Conservation (phyloP, 2,329 filamentous ascomycete species). For the Trichoderma arundinaceum region DNA sequence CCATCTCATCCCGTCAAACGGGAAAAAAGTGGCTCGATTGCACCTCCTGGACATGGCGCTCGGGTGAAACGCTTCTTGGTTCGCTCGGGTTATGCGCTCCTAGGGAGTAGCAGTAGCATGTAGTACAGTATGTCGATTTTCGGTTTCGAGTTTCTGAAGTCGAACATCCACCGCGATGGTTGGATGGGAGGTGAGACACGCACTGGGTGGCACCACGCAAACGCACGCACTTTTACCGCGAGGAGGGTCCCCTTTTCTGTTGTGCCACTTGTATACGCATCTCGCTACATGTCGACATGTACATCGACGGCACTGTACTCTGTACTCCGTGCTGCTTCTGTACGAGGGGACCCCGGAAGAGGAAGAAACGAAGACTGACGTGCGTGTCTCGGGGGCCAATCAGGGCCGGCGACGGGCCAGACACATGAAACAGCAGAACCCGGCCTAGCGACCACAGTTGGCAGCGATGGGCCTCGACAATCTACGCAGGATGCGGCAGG, state of each 20-base stretch:
- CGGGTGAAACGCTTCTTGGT: conserved; percentile 16
- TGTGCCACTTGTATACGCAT: too few relatives aligned
- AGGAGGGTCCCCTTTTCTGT: too few relatives aligned
- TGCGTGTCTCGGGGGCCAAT: conserved; percentile 16
- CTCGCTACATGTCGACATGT: too few relatives aligned
- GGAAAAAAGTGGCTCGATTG: conserved; percentile 17
- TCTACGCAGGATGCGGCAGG: conserved; percentile 14
- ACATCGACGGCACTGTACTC: too few relatives aligned
- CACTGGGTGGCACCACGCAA: not conserved
- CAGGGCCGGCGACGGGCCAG: not conserved
- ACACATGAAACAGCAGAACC: conserved; percentile 23
- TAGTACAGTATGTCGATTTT: conserved; percentile 1
- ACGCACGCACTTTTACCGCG: too few relatives aligned
- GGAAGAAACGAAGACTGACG: not conserved
- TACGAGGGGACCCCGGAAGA: too few relatives aligned
- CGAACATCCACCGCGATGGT: conserved; percentile 15
- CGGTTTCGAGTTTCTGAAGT: conserved; percentile 2
- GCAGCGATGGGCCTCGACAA: conserved; percentile 13
- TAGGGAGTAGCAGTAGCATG: too few relatives aligned
- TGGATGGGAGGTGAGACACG: conserved; percentile 4
- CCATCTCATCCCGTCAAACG: not conserved
- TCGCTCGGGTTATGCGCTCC: not conserved
- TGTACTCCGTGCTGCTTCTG: too few relatives aligned
- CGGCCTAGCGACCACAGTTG: not conserved
- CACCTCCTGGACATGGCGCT: not conserved